phyloP scores from a whole-genome alignment of 2,329 filamentous ascomycete species.

The Alternaria sp. region DNA sequence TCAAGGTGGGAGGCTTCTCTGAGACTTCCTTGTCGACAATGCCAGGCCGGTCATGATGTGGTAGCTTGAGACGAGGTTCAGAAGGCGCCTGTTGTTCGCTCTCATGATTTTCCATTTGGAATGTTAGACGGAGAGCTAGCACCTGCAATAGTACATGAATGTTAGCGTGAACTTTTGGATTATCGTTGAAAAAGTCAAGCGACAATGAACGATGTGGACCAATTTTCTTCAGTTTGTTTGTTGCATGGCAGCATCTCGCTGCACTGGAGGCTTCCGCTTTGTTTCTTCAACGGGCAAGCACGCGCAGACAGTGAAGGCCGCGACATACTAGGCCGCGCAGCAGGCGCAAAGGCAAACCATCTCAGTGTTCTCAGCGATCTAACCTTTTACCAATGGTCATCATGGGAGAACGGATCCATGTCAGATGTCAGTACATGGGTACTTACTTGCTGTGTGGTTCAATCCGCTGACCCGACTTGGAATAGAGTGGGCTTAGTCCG shows the following conservation, averaged over 20 bases:
- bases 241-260: conserved; percentile 34
- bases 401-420: conserved; percentile 10
- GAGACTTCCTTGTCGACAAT: neutral
- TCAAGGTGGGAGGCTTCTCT: neutral
- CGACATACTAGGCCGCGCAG: conserved; percentile 7
- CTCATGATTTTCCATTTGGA: conserved; percentile 3
- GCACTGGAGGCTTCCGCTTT: conserved; percentile 31
- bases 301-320: conserved; percentile 6
- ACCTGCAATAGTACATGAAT: neutral
- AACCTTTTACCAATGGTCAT: conserved; percentile 46
- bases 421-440: neutral
- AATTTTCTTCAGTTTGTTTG: conserved; percentile 28
- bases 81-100: neutral
- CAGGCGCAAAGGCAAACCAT: conserved; percentile 29
- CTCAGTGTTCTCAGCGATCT: conserved; percentile 27
- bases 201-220: conserved; percentile 4
- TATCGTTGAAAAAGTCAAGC: neutral
- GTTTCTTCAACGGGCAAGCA: conserved; percentile 1
- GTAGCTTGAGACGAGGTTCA: neutral
- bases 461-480: neutral
- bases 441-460: conserved; percentile 8
- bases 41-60: neutral
- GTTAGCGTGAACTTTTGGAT: neutral
- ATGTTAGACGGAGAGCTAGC: neutral
- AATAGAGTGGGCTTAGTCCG: neutral